Evolutionary conservation across 2,329 filamentous ascomycete genomes (phyloP), one percentile per base, ranked within the genome.

Genomic region (Apiospora saccharicola): DNA sequence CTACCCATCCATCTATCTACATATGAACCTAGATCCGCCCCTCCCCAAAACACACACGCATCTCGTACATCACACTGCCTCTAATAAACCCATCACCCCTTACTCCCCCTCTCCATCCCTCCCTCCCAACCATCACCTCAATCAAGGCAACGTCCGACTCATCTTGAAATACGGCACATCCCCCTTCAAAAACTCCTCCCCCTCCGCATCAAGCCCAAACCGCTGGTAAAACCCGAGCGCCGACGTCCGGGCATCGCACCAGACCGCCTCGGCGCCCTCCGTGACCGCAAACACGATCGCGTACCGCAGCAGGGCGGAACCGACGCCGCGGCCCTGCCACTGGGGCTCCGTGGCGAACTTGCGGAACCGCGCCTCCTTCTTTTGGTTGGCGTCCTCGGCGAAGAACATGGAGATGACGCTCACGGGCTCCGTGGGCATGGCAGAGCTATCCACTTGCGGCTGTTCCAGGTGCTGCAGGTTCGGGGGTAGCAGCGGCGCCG

Each of bases 361-460:
- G 44, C 76, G 76, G 68, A 78, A 78, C n/a, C 76, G 74, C 19
- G 68, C 46, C 57, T 24, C 57, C 19, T 64, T 41, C 19, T 64
- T 64, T 13, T n/a, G 4, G 67, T 68, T 44, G 19, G 76, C 75
- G 70, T 70, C 75, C 70, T 30, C 69, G 24, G 68, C 68, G 72
- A 75, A 34, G 71, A 78, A 78, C n/a, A 78, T 71, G 64, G 76
- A 78, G 34, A 78, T 75, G 69, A 77, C 73, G 73, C 76, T 77
- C 61, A 76, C 72, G 26, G 73, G 71, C 30, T 71, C 71, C 24
- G 46, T 49, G 3, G 46, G 46, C 10, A 49, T 8, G 7, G 44
- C 4, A 19, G 44, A n/a, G n/a, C 6, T 7, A 22, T 46, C 51
- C 4, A 47, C 67, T 4, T 68, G 46, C 30, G 7, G 53, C 4